phyloP scores from a whole-genome alignment of 1,284 basidiomycete genomes.

The Golubevia sp. region DNA sequence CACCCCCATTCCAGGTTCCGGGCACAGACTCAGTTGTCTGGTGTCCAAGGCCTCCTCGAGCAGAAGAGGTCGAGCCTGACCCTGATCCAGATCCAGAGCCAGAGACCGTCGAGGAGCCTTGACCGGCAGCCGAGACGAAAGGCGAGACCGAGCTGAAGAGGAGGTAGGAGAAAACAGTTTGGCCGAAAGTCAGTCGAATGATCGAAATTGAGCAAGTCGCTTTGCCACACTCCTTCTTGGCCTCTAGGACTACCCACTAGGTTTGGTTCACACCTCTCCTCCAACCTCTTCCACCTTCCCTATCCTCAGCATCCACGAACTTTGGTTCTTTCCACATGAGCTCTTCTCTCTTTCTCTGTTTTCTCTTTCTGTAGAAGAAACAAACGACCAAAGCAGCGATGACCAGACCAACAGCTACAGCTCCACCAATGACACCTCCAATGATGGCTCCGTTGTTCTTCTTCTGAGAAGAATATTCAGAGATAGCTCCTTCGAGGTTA shows the following conservation, averaged over 20 bases:
- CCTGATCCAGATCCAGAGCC: background rate
- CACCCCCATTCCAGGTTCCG: background rate
- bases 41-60: background rate
- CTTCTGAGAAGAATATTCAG: background rate
- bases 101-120: background rate
- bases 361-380: slow-evolving; percentile 28
- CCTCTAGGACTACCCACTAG: background rate
- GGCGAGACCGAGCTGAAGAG: background rate
- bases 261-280: background rate
- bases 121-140: background rate
- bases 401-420: slow-evolving; percentile 27
- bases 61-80: background rate
- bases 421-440: slow-evolving; percentile 40
- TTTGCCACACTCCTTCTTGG: no score
- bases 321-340: slow-evolving; percentile 33
- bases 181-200: background rate
- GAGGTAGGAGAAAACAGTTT: background rate
- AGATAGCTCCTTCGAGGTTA: background rate
- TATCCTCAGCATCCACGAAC: slow-evolving; percentile 36
- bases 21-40: background rate
- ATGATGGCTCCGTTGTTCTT: slow-evolving; percentile 24
- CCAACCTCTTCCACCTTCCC: background rate
- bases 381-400: slow-evolving; percentile 25
- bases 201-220: no score
- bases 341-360: slow-evolving; percentile 21